Conservation (phyloP, 2,329 filamentous ascomycete genomes). For the Thielaviopsis punctulata region DNA sequence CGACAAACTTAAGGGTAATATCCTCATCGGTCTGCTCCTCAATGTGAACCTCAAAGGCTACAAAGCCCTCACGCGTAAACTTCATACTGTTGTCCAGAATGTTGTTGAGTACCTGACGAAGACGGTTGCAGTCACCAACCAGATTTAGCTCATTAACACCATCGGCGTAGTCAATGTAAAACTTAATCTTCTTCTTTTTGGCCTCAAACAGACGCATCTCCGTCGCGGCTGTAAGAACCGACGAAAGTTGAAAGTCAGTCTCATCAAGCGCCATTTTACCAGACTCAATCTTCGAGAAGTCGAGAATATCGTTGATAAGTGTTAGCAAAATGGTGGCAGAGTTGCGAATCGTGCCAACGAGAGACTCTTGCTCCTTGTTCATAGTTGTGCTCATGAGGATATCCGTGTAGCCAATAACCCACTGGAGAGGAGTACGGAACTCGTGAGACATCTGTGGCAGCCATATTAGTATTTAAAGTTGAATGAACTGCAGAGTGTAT, state of each 20-base stretch:
- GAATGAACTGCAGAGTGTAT: background rate
- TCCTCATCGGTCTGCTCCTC: slow-evolving; percentile 46
- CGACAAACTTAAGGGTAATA: slow-evolving; percentile 51
- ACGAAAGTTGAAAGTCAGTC: slow-evolving; percentile 58
- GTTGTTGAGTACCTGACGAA: slow-evolving; percentile 72
- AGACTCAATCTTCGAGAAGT: slow-evolving; percentile 76
- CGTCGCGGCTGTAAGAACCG: slow-evolving; percentile 61
- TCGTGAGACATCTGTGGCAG: slow-evolving; percentile 52
- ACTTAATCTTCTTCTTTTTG: slow-evolving; percentile 59
- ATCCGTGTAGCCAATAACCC: slow-evolving; percentile 67
- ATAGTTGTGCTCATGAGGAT: slow-evolving; percentile 51
- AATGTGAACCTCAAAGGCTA: slow-evolving; percentile 47
- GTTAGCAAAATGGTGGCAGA: slow-evolving; percentile 69
- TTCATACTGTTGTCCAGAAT: slow-evolving; percentile 63
- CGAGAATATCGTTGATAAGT: slow-evolving; percentile 80
- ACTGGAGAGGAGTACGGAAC: slow-evolving; percentile 61
- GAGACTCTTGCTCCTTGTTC: slow-evolving; percentile 54
- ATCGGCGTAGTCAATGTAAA: slow-evolving; percentile 45
- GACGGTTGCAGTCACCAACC: slow-evolving; percentile 67
- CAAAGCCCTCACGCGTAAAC: slow-evolving; percentile 51
- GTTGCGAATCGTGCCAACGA: slow-evolving; percentile 59
- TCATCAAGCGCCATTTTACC: slow-evolving; percentile 63
- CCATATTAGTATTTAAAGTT: slow-evolving; percentile 7
- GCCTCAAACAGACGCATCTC: slow-evolving; percentile 82
- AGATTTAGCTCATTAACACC: slow-evolving; percentile 48